phyloP scores from a whole-genome alignment of 1,139 yeast species.

The Lodderomyces parapsilosis region DNA sequence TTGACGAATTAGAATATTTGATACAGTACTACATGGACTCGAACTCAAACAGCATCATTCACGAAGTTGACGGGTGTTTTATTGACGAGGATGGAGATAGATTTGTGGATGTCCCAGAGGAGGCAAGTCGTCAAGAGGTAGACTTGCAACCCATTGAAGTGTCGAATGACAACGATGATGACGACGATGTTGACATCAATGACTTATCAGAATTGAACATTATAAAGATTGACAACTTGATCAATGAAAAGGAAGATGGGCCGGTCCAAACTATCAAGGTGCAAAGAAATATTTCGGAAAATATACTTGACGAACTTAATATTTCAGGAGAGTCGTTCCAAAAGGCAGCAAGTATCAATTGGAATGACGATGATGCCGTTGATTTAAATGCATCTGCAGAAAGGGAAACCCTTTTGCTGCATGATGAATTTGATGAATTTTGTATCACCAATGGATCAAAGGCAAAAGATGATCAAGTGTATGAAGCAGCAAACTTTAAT shows the following conservation, averaged over 20 bases:
- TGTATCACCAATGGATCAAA: conserved; percentile 7
- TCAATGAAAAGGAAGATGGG: conserved; percentile 23
- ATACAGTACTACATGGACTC: conserved; percentile 34
- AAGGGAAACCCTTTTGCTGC: conserved; percentile 7
- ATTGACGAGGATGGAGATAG: conserved; percentile 6
- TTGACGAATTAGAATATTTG: conserved; percentile 64
- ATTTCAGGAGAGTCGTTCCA: conserved; percentile 42
- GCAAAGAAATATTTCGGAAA: conserved; percentile 10
- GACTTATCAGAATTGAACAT: conserved; percentile 43
- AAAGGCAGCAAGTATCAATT: conserved; percentile 41
- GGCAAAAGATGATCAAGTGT: conserved; percentile 2
- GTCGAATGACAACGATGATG: conserved; percentile 8
- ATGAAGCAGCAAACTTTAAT: conserved; percentile 17
- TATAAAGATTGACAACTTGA: conserved; percentile 36
- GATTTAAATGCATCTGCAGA: conserved; percentile 21
- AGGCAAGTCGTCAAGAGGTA: conserved; percentile 5
- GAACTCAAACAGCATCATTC: conserved; percentile 22
- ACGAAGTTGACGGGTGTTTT: conserved; percentile 18
- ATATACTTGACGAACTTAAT: conserved; percentile 15
- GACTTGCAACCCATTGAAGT: conserved; percentile 10
- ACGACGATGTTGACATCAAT: conserved; percentile 30
- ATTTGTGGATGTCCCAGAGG: conserved; percentile 15
- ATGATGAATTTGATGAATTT: conserved; percentile 12
- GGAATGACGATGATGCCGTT: conserved; percentile 41
- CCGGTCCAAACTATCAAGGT: conserved; percentile 11